phyloP scores from a whole-genome alignment of 805 yeast genomes.

The Candida chilensis region DNA sequence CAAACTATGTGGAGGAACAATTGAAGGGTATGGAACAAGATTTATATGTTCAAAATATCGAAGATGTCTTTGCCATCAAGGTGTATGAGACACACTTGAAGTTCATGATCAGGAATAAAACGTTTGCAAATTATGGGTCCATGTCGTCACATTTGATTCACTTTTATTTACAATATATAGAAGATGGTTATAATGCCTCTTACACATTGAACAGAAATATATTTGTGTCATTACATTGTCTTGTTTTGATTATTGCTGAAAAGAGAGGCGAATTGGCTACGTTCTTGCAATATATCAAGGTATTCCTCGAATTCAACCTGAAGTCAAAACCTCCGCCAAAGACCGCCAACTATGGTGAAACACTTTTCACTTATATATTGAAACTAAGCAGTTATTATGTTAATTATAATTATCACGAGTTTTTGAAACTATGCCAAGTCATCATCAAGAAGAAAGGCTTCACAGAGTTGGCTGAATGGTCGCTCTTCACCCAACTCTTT shows the following conservation, averaged over 20 bases:
- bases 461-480: neutral
- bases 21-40: neutral
- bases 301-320: too few species aligned
- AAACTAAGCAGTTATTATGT: neutral
- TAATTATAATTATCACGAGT: neutral
- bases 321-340: too few species aligned
- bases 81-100: neutral
- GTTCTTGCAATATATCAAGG: neutral
- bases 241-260: neutral
- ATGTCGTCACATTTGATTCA: neutral
- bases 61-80: neutral
- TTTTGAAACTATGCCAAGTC: neutral
- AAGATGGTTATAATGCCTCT: too few species aligned
- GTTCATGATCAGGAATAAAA: neutral
- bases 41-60: neutral
- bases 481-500: neutral
- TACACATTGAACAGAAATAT: too few species aligned
- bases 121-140: neutral
- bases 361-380: neutral
- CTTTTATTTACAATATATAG: too few species aligned
- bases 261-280: neutral
- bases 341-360: too few species aligned
- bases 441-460: neutral
- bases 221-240: neutral
- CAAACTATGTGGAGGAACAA: neutral